A percentile compares a stretch with the other conserved stretches of the same genome.
Evolutionary conservation across 2,329 filamentous ascomycete genomes (phyloP).

Genomic region (Xylaria sp.): DNA sequence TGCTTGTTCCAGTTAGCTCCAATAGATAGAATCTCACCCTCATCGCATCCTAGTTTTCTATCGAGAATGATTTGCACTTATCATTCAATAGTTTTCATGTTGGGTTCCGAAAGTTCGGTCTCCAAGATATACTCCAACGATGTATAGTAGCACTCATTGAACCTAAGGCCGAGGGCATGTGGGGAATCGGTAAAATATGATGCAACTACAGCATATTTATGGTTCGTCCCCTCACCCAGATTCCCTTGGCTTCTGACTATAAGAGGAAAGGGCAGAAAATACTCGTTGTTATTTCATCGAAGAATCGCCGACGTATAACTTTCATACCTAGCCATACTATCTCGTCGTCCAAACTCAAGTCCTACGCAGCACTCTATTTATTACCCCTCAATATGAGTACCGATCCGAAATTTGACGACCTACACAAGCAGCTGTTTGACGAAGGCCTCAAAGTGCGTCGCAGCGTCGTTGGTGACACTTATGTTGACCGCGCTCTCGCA

Average conservation of each 20-base stretch:
- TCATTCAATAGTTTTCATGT: background rate
- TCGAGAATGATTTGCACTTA: background rate
- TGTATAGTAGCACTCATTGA: conserved; percentile 12
- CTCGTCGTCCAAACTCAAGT: background rate
- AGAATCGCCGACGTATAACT: background rate
- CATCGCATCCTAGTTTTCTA: background rate
- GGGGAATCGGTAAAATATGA: conserved; percentile 25
- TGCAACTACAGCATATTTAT: conserved; percentile 22
- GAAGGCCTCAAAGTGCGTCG: conserved; percentile 69
- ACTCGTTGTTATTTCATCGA: background rate
- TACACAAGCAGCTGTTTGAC: conserved; percentile 67
- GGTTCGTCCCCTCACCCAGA: conserved; percentile 19
- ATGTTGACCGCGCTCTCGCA: conserved; percentile 67
- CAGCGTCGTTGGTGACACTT: conserved; percentile 68
- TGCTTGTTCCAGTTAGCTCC: background rate
- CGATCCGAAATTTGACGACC: conserved; percentile 45
- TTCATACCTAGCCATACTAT: background rate
- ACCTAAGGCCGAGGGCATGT: conserved; percentile 14
- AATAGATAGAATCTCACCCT: background rate
- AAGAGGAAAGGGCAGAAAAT: background rate
- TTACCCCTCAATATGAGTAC: conserved; percentile 35
- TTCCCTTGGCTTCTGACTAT: background rate
- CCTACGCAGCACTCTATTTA: background rate
- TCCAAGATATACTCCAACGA: conserved; percentile 1
- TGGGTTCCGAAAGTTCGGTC: too few relatives aligned